Base-by-base conservation (phyloP, 2,329 filamentous ascomycete species). In the Neopestalotiopsis sp. region DNA sequence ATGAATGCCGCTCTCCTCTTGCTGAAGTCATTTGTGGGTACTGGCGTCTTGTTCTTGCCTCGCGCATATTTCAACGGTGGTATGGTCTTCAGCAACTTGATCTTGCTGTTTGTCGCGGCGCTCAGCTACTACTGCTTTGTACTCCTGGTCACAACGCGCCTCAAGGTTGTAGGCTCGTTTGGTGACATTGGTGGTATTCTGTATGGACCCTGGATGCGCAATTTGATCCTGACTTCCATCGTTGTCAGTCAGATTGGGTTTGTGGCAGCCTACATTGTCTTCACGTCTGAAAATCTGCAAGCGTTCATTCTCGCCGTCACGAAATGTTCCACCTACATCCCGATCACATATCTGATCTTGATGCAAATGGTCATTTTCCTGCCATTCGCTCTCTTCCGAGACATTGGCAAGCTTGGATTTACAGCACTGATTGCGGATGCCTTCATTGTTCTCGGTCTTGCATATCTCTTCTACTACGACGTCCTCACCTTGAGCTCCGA, bases 61-160 rank as follows among this genome's bases (percentile, higher is more conserved):
- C 91, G 94, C 62, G 95, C 96, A 4, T 99, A 96, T 78, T 88
- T 98, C 72, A 99, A 97, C 76, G 96, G 96, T 67, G 96, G 96
- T 69, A 98, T 99, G 95, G 83, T 97, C 17, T 99, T 99, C 81
- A 97, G 94, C 76, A 97, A 97, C 77, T 73, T 97, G 65, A 92
- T 99, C 17, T 88, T 99, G n/a, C 85, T 99, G 28, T 88, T 87
- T 53, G 94, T 99, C 17, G 95, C 96, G 6, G 84, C 88, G 2
- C 85, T 99, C 69, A 98, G 95, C 79, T 99, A 97, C 82, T 97
- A 98, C 84, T 98, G 95, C 83, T 99, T 99, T 81, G 94, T 99
- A 57, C 87, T 99, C 14, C 88, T 99, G 40, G 94, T 98, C 71
- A 91, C 91, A 70, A 96, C 94, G 1, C 92, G 96, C 42, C 84